Conservation (phyloP, 2,329 filamentous ascomycete genomes). For the Graphilbum fragrans region DNA sequence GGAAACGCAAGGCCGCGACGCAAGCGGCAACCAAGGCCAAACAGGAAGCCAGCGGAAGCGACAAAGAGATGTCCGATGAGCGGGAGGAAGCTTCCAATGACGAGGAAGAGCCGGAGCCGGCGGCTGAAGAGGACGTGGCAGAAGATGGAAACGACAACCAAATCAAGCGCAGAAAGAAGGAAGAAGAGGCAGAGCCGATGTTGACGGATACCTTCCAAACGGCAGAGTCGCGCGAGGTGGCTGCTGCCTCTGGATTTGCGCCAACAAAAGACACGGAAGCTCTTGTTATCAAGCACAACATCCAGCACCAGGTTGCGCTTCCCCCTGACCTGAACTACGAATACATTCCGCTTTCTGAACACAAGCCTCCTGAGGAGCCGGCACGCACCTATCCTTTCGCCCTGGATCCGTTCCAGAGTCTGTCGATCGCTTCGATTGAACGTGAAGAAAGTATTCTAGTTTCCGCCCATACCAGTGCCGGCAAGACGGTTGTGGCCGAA, state of each 20-base stretch:
- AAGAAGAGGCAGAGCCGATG: constrained; percentile 56
- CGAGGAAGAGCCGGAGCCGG: constrained; percentile 9
- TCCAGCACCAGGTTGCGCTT: constrained; percentile 93
- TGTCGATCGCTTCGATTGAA: constrained; percentile 90
- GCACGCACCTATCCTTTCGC: constrained; percentile 80
- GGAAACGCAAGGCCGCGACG: constrained; percentile 80
- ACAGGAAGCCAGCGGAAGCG: background rate
- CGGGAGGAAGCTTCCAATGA: constrained; percentile 20
- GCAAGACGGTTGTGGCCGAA: constrained; percentile 96
- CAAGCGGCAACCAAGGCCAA: constrained; percentile 14
- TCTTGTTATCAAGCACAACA: constrained; percentile 87
- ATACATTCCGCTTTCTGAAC: constrained; percentile 88
- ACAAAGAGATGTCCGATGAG: constrained; percentile 21
- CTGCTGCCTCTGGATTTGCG: constrained; percentile 59
- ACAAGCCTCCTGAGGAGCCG: constrained; percentile 79
- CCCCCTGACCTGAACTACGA: constrained; percentile 90
- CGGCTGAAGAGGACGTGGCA: constrained; percentile 19
- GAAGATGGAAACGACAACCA: constrained; percentile 29
- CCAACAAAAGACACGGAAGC: constrained; percentile 51
- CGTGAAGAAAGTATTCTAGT: constrained; percentile 93
- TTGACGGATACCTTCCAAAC: constrained; percentile 93
- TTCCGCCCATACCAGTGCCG: constrained; percentile 92
- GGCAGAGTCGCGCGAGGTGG: constrained; percentile 83
- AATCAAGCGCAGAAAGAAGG: constrained; percentile 51
- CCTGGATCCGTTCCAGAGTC: constrained; percentile 92